Conservation (phyloP, 495 filamentous ascomycete species). For the Penicillium lagena region DNA sequence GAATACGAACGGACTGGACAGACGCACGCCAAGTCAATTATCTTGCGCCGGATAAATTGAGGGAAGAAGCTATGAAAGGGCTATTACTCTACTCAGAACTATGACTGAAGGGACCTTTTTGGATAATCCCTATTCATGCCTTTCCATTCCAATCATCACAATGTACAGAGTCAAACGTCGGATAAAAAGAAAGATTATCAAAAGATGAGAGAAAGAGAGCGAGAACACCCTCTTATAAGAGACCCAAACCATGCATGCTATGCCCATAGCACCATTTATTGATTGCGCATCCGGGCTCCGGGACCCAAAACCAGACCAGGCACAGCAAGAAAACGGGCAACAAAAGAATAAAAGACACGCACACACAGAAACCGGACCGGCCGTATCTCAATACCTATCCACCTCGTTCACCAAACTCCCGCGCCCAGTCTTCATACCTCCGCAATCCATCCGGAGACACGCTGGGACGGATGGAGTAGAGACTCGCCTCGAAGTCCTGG, state of each 20-base stretch:
- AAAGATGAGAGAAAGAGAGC: neutral
- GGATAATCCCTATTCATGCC: neutral
- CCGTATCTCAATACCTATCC: constrained; percentile 39
- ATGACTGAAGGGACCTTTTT: too few relatives aligned
- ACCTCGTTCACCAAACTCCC: constrained; percentile 85
- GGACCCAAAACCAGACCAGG: too few relatives aligned
- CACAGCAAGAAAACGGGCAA: too few relatives aligned
- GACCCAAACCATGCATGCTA: too few relatives aligned
- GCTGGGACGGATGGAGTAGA: constrained; percentile 82
- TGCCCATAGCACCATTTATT: too few relatives aligned
- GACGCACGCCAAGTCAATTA: too few relatives aligned
- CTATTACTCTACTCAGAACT: too few relatives aligned
- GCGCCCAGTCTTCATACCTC: constrained; percentile 91
- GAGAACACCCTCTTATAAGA: neutral
- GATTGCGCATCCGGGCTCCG: too few relatives aligned
- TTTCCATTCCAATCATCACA: neutral
- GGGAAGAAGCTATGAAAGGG: too few relatives aligned
- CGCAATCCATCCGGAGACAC: constrained; percentile 79
- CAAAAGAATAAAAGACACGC: neutral
- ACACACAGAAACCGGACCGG: neutral
- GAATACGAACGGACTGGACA: too few relatives aligned
- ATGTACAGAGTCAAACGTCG: neutral
- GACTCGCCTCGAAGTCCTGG: constrained; percentile 77
- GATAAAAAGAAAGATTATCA: neutral
- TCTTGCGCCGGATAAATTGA: too few relatives aligned